Conservation (phyloP, 1,284 basidiomycete genomes). For the Apiotrichum brassicae region DNA sequence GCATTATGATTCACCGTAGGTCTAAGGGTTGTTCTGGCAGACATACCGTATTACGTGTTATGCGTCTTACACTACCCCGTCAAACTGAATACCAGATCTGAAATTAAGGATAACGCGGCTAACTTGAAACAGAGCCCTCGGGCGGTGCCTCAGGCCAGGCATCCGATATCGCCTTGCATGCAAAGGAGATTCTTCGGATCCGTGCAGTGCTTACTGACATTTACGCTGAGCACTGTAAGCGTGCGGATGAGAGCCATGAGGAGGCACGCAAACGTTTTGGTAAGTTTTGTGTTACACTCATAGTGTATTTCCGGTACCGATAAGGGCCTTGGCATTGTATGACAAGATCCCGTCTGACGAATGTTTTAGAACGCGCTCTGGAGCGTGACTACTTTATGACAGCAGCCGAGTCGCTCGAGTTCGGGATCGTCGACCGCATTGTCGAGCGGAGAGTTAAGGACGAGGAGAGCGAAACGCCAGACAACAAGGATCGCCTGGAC, state of each 20-base stretch:
- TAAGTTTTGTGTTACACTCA: conserved; percentile 51
- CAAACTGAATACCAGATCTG: too few relatives aligned
- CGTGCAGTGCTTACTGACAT: conserved; percentile 73
- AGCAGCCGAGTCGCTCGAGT: conserved; percentile 74
- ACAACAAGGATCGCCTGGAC: neutral
- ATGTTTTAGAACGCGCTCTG: conserved; percentile 63
- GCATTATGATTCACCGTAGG: conserved; percentile 95
- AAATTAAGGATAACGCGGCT: too few relatives aligned
- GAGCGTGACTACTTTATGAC: conserved; percentile 95
- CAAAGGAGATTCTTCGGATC: conserved; percentile 84
- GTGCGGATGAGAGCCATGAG: conserved; percentile 58
- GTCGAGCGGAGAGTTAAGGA: conserved; percentile 52
- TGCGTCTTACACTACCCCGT: neutral
- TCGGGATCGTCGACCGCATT: conserved; percentile 86
- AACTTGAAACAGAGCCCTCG: conserved; percentile 64
- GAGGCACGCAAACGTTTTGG: conserved; percentile 69
- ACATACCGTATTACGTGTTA: neutral
- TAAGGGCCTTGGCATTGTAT: too few relatives aligned
- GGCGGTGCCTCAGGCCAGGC: conserved; percentile 90
- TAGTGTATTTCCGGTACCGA: too few relatives aligned
- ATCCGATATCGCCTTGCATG: conserved; percentile 87
- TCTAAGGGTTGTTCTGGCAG: conserved; percentile 20
- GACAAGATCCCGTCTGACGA: too few relatives aligned
- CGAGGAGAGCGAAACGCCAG: conserved; percentile 10
- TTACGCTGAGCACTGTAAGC: conserved; percentile 60